phyloP scores from a whole-genome alignment of 2,329 filamentous ascomycete genomes.

The Nemania abortiva region DNA sequence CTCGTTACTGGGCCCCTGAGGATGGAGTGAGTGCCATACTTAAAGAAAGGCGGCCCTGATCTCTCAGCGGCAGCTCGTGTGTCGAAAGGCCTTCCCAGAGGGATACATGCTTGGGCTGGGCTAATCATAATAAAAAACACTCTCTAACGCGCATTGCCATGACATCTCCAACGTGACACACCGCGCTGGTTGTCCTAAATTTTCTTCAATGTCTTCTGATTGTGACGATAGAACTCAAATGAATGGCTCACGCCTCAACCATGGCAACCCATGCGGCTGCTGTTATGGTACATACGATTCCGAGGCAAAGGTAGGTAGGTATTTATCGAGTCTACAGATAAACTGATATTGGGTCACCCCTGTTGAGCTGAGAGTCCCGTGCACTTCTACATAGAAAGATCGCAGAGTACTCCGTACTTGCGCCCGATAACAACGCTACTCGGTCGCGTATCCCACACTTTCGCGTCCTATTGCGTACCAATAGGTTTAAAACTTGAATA shows the following conservation, averaged over 20 bases:
- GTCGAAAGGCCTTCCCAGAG: conserved; percentile 29
- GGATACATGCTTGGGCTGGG: conserved; percentile 27
- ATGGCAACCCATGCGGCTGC: not conserved
- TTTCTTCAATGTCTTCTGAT: not conserved
- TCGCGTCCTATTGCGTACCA: too few species aligned
- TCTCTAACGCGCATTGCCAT: conserved; percentile 32
- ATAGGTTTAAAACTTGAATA: too few species aligned
- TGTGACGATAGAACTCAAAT: not conserved
- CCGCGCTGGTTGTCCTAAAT: not conserved
- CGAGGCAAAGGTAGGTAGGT: too few species aligned
- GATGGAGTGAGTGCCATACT: conserved; percentile 27
- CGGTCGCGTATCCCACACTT: too few species aligned
- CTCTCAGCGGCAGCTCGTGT: conserved; percentile 26
- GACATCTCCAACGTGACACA: not conserved
- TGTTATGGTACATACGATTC: not conserved
- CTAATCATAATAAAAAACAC: conserved; percentile 43
- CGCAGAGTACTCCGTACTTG: too few species aligned
- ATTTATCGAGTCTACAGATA: too few species aligned
- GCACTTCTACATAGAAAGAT: too few species aligned
- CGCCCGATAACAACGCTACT: too few species aligned
- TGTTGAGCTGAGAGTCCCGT: too few species aligned
- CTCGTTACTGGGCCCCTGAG: conserved; percentile 23
- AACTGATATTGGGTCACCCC: too few species aligned
- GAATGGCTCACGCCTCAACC: not conserved
- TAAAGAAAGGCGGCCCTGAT: conserved; percentile 18